Evolutionary conservation across 257 asterid genomes (phyloP), one percentile per base, ranked within the genome.

Genomic region (Gynochthodes officinalis): DNA sequence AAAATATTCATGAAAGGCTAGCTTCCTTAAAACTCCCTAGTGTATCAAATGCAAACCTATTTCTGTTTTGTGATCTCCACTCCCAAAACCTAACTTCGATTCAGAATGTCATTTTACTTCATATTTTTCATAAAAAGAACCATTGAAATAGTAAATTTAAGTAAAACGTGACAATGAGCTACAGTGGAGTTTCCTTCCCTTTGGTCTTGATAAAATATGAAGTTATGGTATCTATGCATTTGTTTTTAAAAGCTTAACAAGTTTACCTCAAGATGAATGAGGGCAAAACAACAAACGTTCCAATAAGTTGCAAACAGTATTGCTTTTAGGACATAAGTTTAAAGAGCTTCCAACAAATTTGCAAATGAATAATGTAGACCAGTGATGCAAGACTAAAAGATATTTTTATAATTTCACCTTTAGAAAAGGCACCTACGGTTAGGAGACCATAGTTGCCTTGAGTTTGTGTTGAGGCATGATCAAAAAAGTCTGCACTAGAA

Each of bases 401-500:
- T n/a, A n/a, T n/a, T n/a, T n/a, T n/a, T n/a, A n/a, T n/a, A n/a
- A n/a, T n/a, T n/a, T n/a, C n/a, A n/a, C n/a, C n/a, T n/a, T n/a
- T n/a, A n/a, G n/a, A n/a, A n/a, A n/a, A n/a, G n/a, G n/a, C n/a
- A n/a, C n/a, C n/a, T n/a, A n/a, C n/a, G n/a, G n/a, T n/a, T n/a
- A n/a, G n/a, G n/a, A n/a, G n/a, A n/a, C n/a, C n/a, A 18, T 58
- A 58, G 64, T 58, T 40, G 69, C 7, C 53, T 64, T 40, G 69
- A 39, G 30, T 35, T 62, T 39, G 15, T 21, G 44, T 23, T 21
- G 46, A 62, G 48, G n/a, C n/a, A n/a, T n/a, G n/a, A n/a, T n/a
- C n/a, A n/a, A n/a, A n/a, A n/a, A n/a, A n/a, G n/a, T n/a, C n/a
- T n/a, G n/a, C 23, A 19, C 12, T 35, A n/a, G 18, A 19, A 33